Conservation (phyloP, 441 rosid species). For the Melastoma candidum region DNA sequence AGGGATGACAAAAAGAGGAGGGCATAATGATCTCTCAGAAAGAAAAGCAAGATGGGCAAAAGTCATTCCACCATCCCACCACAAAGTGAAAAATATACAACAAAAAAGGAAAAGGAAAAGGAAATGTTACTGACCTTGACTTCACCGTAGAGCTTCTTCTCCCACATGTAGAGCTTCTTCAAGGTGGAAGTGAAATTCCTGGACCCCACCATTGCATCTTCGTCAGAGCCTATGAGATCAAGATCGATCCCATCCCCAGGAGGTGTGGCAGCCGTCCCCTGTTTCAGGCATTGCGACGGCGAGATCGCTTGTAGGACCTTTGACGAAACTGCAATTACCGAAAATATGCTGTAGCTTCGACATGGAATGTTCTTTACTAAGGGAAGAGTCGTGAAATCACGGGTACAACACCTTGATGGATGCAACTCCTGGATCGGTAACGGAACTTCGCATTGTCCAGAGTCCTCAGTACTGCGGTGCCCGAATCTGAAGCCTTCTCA, state of each 20-base stretch:
- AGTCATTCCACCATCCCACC: not conserved
- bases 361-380: too few species aligned
- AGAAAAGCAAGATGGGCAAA: slow-evolving; percentile 6
- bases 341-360: not conserved
- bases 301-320: slow-evolving; percentile 22
- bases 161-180: slow-evolving; percentile 57
- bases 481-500: slow-evolving; percentile 40
- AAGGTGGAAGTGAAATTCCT: slow-evolving; percentile 39
- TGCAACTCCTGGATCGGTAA: slow-evolving; percentile 24
- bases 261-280: slow-evolving; percentile 6
- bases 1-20: not conserved
- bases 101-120: not conserved
- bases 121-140: slow-evolving; percentile 36
- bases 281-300: slow-evolving; percentile 7
- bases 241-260: slow-evolving; percentile 4
- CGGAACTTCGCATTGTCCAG: slow-evolving; percentile 36
- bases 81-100: not conserved
- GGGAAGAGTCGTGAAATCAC: too few species aligned
- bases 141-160: slow-evolving; percentile 53
- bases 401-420: slow-evolving; percentile 24
- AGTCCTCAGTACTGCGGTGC: slow-evolving; percentile 34
- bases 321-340: slow-evolving; percentile 18
- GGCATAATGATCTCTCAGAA: not conserved
- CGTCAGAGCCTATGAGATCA: slow-evolving; percentile 13
- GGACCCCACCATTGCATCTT: slow-evolving; percentile 12